Conservation (phyloP, 371 early-diverging fungal genomes). For the Mortierella sp. region DNA sequence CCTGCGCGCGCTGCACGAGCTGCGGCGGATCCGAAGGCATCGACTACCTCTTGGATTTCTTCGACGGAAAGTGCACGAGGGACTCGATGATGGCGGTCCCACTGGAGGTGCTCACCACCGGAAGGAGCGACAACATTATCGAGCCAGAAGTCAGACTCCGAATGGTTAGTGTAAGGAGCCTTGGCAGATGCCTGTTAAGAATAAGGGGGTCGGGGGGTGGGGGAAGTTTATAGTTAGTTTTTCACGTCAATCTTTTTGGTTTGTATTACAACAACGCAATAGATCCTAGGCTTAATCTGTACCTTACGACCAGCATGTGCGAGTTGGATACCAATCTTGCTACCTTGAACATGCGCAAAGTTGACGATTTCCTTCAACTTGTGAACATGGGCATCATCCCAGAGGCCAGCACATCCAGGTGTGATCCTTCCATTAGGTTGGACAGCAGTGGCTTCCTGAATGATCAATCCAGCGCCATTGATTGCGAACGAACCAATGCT, state of each 20-base stretch:
- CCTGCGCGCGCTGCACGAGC: constrained; percentile 81
- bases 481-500: constrained; percentile 82
- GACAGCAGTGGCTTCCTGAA: constrained; percentile 89
- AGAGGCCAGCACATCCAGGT: constrained; percentile 84
- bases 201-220: no score
- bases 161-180: constrained; percentile 55
- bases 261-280: neutral
- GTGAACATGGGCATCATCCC: constrained; percentile 82
- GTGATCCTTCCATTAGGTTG: constrained; percentile 82
- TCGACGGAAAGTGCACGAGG: constrained; percentile 74
- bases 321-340: constrained; percentile 80
- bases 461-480: constrained; percentile 80
- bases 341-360: constrained; percentile 74
- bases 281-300: neutral
- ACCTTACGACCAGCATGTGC: constrained; percentile 89
- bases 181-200: constrained; percentile 69
- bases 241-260: neutral
- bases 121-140: constrained; percentile 81
- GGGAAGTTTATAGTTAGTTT: neutral
- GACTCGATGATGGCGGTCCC: constrained; percentile 57
- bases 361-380: constrained; percentile 75
- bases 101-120: constrained; percentile 60
- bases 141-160: constrained; percentile 81
- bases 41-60: constrained; percentile 71
- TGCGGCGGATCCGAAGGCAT: constrained; percentile 80